Conservation (phyloP, 2,329 filamentous ascomycete species). For the Colletotrichum shisoi region DNA sequence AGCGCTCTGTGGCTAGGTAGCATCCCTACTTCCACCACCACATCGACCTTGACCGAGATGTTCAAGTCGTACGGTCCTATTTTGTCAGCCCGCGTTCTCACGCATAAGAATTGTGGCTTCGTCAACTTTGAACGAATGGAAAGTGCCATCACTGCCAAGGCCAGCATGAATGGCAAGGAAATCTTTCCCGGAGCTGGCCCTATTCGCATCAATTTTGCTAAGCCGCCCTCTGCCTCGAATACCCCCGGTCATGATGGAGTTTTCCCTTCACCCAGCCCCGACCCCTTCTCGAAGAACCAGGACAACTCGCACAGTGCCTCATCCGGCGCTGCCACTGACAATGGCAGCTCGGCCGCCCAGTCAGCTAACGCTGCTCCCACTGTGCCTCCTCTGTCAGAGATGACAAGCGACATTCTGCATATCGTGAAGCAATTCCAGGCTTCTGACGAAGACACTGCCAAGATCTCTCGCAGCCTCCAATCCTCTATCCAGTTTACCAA, state of each 20-base stretch:
- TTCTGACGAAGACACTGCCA: slow-evolving; percentile 75
- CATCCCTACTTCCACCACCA: slow-evolving; percentile 95
- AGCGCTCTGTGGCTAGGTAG: slow-evolving; percentile 96
- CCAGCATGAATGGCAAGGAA: slow-evolving; percentile 91
- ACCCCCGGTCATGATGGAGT: slow-evolving; percentile 88
- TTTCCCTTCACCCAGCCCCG: slow-evolving; percentile 91
- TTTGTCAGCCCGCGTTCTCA: slow-evolving; percentile 88
- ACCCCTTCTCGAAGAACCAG: slow-evolving; percentile 73
- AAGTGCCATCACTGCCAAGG: slow-evolving; percentile 88
- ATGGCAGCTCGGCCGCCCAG: slow-evolving; percentile 44
- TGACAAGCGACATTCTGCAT: slow-evolving; percentile 81
- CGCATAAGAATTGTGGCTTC: slow-evolving; percentile 98
- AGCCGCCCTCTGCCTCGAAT: slow-evolving; percentile 87
- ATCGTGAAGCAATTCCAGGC: slow-evolving; percentile 92
- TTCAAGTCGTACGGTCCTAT: slow-evolving; percentile 94
- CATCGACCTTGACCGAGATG: slow-evolving; percentile 92
- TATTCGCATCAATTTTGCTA: slow-evolving; percentile 95
- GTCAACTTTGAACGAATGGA: slow-evolving; percentile 95
- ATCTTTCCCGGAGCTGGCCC: slow-evolving; percentile 97
- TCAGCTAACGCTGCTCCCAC: slow-evolving; percentile 62
- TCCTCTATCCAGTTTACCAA: slow-evolving; percentile 76
- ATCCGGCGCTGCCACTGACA: slow-evolving; percentile 52
- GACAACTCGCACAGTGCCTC: slow-evolving; percentile 52
- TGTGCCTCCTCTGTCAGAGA: slow-evolving; percentile 76
- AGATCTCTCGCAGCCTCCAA: slow-evolving; percentile 77